A percentile compares a stretch with the other conserved stretches of the same genome.
phyloP scores from a whole-genome alignment of 2,329 filamentous ascomycete species.

The Penicillium oxalicum region DNA sequence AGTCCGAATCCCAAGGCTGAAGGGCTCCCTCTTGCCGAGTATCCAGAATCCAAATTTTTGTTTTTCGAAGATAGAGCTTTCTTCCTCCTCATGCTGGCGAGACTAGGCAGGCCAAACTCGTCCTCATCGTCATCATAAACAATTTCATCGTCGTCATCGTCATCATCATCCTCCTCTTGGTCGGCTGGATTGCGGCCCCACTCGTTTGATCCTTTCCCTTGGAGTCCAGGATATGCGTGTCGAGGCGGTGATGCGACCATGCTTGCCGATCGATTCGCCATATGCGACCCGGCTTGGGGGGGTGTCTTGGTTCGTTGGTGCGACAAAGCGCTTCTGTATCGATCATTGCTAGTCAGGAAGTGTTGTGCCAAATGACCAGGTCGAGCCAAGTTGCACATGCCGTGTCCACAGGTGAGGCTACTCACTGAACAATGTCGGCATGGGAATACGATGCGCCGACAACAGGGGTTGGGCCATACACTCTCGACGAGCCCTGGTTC shows the following conservation, averaged over 20 bases:
- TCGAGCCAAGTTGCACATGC: too few species aligned
- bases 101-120: conserved; percentile 88
- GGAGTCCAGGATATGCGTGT: conserved; percentile 71
- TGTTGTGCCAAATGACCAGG: background rate
- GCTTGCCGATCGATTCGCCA: conserved; percentile 39
- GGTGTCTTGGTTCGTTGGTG: conserved; percentile 66
- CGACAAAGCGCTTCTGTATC: conserved; percentile 13
- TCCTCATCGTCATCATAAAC: conserved; percentile 85
- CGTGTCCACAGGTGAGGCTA: background rate
- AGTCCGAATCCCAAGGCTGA: conserved; percentile 28
- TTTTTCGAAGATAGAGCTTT: conserved; percentile 32
- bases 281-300: conserved; percentile 48
- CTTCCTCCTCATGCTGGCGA: conserved; percentile 83
- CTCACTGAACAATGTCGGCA: conserved; percentile 82
- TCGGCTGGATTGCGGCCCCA: conserved; percentile 54
- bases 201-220: conserved; percentile 74
- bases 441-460: conserved; percentile 95
- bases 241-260: conserved; percentile 49
- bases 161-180: conserved; percentile 60
- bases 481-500: conserved; percentile 50
- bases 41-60: conserved; percentile 43
- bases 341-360: conserved; percentile 12
- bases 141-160: conserved; percentile 62
- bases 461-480: conserved; percentile 64
- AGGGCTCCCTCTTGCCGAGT: conserved; percentile 17